Conservation (phyloP, 2,329 filamentous ascomycete genomes). For the Metarhizium rileyi region DNA sequence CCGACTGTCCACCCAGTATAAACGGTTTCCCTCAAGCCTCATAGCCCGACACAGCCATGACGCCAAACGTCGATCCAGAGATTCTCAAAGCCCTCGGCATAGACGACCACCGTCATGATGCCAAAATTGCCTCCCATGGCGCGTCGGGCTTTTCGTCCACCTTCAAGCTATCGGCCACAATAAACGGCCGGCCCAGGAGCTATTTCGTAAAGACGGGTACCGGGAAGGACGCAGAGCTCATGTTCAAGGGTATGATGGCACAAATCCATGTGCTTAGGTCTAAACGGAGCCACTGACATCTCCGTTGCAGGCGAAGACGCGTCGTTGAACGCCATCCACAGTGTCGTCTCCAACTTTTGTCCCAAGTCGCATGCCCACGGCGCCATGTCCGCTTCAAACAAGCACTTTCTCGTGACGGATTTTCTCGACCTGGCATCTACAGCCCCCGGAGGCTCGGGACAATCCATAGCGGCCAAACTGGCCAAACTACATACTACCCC, state of each 20-base stretch:
- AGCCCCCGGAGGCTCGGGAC: slow-evolving; percentile 33
- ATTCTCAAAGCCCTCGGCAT: slow-evolving; percentile 52
- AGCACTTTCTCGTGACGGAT: slow-evolving; percentile 60
- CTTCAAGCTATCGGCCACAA: slow-evolving; percentile 41
- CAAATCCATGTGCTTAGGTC: not conserved
- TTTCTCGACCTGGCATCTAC: slow-evolving; percentile 58
- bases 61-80: slow-evolving; percentile 47
- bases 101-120: slow-evolving; percentile 38
- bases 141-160: slow-evolving; percentile 61
- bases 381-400: slow-evolving; percentile 37
- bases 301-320: slow-evolving; percentile 58
- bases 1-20: too few species aligned
- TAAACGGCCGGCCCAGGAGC: slow-evolving; percentile 38
- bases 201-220: slow-evolving; percentile 67
- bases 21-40: not conserved
- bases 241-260: slow-evolving; percentile 53
- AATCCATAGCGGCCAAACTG: slow-evolving; percentile 63
- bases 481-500: slow-evolving; percentile 69
- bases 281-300: not conserved
- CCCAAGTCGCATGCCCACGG: slow-evolving; percentile 69
- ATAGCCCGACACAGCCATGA: slow-evolving; percentile 20
- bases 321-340: slow-evolving; percentile 73
- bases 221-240: slow-evolving; percentile 48
- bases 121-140: slow-evolving; percentile 50
- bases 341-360: slow-evolving; percentile 62